Percentiles rank a stretch among this genome's conserved stretches.
Conservation (phyloP, 2,329 filamentous ascomycete genomes). For the Diplodia scrobiculata region DNA sequence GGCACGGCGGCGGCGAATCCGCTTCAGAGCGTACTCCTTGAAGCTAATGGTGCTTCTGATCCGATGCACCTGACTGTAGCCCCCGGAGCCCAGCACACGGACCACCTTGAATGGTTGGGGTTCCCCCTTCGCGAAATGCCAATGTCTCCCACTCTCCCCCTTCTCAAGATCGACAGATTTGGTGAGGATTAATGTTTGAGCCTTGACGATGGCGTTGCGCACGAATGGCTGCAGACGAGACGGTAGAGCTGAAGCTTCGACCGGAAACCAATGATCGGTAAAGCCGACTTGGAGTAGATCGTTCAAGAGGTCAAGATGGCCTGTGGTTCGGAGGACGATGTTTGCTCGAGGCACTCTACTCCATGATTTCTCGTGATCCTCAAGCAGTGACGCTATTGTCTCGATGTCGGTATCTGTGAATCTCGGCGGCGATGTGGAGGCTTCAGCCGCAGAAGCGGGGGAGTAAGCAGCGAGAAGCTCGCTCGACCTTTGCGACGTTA, state of each 20-base stretch:
- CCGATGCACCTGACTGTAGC: slow-evolving; percentile 36
- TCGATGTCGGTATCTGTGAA: slow-evolving; percentile 9
- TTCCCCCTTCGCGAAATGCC: slow-evolving; percentile 34
- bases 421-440: not conserved
- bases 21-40: slow-evolving; percentile 39
- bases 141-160: slow-evolving; percentile 34
- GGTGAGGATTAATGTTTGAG: slow-evolving; percentile 30
- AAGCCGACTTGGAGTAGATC: slow-evolving; percentile 35
- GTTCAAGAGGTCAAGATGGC: slow-evolving; percentile 33
- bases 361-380: slow-evolving; percentile 20
- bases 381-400: slow-evolving; percentile 32
- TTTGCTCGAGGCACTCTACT: slow-evolving; percentile 35
- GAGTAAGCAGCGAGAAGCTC: too few species aligned
- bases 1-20: slow-evolving; percentile 33
- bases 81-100: slow-evolving; percentile 35
- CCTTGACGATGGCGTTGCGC: slow-evolving; percentile 32
- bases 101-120: slow-evolving; percentile 34
- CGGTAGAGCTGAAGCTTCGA: slow-evolving; percentile 34
- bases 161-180: slow-evolving; percentile 32
- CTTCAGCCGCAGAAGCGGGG: too few species aligned
- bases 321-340: slow-evolving; percentile 37
- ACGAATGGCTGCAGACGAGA: slow-evolving; percentile 30
- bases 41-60: slow-evolving; percentile 36
- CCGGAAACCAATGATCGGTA: slow-evolving; percentile 38
- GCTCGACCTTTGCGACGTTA: too few species aligned